These are phyloP conservation scores for Brachypodium distachyon DNA, from an alignment of 202 grass and related monocot genomes.

Conservation along the genomic window DNA sequence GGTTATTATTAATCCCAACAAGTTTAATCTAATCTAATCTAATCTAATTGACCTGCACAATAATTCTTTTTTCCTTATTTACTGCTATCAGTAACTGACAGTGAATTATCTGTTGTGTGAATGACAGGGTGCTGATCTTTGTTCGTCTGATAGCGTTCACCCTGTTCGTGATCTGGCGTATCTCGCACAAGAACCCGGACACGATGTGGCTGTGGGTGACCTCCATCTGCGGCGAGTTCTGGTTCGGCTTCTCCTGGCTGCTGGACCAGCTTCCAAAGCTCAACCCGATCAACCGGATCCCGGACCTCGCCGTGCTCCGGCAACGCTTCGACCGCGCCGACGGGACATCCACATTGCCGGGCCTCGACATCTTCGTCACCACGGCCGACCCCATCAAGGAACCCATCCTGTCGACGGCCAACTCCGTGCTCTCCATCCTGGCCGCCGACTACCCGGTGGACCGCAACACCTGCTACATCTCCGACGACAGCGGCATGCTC, in stretches of 20 bases:
- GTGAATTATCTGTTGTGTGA: too few species aligned
- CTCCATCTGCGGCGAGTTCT: constrained; percentile 70
- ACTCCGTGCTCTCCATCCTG: constrained; percentile 71
- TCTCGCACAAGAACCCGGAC: constrained; percentile 57
- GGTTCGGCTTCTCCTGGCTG: constrained; percentile 77
- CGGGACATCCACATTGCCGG: constrained; percentile 41
- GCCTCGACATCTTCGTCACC: constrained; percentile 63
- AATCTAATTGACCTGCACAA: too few species aligned
- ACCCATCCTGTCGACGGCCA: constrained; percentile 61
- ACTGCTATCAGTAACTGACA: neutral
- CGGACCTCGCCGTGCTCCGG: constrained; percentile 34
- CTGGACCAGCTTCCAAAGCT: constrained; percentile 70
- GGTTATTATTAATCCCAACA: too few species aligned
- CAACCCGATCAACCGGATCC: constrained; percentile 63
- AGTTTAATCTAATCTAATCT: too few species aligned
- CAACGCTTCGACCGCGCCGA: constrained; percentile 53
- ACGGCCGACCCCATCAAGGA: constrained; percentile 76
- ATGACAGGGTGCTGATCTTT: constrained; percentile 56
- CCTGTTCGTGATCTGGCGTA: constrained; percentile 64
- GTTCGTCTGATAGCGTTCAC: constrained; percentile 50
- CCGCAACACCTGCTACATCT: constrained; percentile 64
- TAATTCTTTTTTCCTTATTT: too few species aligned
- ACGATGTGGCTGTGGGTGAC: constrained; percentile 80
- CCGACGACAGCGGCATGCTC: constrained; percentile 62
- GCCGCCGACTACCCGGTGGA: constrained; percentile 65